Evolutionary conservation across 208 protist species (phyloP).

Genomic region (Zelonia costaricensis): DNA sequence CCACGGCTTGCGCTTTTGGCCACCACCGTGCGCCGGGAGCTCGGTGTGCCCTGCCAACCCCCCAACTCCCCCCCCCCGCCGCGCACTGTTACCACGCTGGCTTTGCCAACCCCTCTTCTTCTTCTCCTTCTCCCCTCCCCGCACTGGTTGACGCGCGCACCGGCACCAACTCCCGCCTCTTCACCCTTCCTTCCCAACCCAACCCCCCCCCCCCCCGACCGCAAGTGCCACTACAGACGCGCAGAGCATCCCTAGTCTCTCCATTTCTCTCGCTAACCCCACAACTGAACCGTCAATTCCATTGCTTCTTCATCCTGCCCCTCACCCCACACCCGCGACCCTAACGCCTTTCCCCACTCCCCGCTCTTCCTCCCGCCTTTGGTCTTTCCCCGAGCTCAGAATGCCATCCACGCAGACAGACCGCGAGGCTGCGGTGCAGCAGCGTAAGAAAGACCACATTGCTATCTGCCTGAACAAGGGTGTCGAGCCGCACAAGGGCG

Average conservation of each 20-base stretch:
- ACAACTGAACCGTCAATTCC: not conserved
- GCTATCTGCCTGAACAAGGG: slow-evolving; percentile 85
- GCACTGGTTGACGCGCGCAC: not conserved
- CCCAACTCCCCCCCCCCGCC: too few relatives aligned
- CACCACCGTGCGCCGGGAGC: too few relatives aligned
- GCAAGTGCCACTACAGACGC: not conserved
- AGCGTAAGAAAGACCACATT: slow-evolving; percentile 92
- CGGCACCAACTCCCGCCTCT: not conserved
- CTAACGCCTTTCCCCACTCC: not conserved
- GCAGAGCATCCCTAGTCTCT: too few relatives aligned
- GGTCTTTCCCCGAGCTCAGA: not conserved
- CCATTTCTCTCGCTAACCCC: too few relatives aligned
- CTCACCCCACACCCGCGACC: too few relatives aligned
- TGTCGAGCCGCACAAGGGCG: slow-evolving; percentile 81
- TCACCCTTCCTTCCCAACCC: not conserved
- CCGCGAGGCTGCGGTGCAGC: slow-evolving; percentile 70
- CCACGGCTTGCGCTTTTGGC: too few relatives aligned
- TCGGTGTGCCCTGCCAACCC: too few relatives aligned
- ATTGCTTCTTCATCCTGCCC: too few relatives aligned
- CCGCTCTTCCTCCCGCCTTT: not conserved
- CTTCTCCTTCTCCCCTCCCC: not conserved
- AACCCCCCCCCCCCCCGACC: not conserved
- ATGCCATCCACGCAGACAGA: too few relatives aligned
- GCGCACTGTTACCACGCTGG: not conserved
- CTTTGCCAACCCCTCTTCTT: not conserved